Evolutionary conservation across 345 rosid species (phyloP).

Genomic region (Eucalyptus pauciflora): DNA sequence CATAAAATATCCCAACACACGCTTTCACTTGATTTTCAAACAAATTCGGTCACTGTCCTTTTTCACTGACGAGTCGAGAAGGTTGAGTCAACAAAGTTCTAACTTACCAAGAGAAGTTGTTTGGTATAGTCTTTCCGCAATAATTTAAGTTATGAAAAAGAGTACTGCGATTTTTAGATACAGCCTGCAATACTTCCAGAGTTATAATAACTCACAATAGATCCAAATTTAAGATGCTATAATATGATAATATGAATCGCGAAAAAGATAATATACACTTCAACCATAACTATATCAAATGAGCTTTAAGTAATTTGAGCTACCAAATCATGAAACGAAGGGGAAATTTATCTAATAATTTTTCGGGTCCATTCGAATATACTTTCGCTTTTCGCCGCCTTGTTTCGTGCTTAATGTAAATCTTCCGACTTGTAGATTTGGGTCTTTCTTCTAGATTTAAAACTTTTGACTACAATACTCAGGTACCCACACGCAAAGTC

Average conservation of each 20-base stretch:
- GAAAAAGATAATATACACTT: background rate
- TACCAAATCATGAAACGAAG: background rate
- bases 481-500: background rate
- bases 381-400: background rate
- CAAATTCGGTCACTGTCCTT: rapidly evolving
- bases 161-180: rapidly evolving
- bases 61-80: background rate
- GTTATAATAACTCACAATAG: rapidly evolving
- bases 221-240: rapidly evolving
- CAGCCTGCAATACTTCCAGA: background rate
- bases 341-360: background rate
- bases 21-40: background rate
- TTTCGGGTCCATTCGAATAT: background rate
- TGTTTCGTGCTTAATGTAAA: background rate
- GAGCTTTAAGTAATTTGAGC: background rate
- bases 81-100: background rate
- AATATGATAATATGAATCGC: rapidly evolving
- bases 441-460: background rate
- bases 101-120: background rate
- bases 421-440: background rate
- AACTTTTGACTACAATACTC: background rate
- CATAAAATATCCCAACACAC: background rate
- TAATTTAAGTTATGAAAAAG: background rate
- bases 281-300: background rate
- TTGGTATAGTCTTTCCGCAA: background rate